Conservation (phyloP, 2,329 filamentous ascomycete species). For the Aspergillus luchuensis region DNA sequence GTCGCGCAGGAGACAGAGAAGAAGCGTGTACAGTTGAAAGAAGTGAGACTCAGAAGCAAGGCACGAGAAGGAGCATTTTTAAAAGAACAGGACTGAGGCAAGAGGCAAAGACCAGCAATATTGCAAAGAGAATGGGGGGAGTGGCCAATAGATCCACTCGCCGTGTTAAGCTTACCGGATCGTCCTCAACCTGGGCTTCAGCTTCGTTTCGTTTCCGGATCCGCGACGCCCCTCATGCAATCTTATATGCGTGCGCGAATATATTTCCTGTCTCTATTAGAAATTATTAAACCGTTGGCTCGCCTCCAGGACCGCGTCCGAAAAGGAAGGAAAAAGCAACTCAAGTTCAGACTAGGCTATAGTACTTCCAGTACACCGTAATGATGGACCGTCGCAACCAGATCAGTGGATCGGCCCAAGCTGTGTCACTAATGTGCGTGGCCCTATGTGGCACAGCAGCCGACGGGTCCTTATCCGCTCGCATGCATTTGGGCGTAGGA, state of each 20-base stretch:
- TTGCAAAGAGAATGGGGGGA: not conserved
- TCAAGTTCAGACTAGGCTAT: not conserved
- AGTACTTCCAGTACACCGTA: slow-evolving; percentile 11
- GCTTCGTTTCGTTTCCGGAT: slow-evolving; percentile 9
- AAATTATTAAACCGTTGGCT: not conserved
- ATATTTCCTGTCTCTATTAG: slow-evolving; percentile 1
- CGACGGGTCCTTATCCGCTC: slow-evolving; percentile 19
- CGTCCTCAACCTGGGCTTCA: slow-evolving; percentile 8
- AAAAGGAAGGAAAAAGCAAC: slow-evolving; percentile 12
- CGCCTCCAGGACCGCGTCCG: not conserved
- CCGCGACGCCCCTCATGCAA: slow-evolving; percentile 9
- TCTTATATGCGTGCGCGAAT: slow-evolving; percentile 14
- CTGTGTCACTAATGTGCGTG: slow-evolving; percentile 21
- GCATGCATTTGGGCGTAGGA: slow-evolving; percentile 19
- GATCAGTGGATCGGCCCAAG: slow-evolving; percentile 15
- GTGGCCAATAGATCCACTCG: slow-evolving; percentile 17
- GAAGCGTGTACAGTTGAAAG: slow-evolving; percentile 17
- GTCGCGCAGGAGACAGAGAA: slow-evolving; percentile 4
- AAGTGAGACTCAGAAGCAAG: slow-evolving; percentile 14
- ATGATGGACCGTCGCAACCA: slow-evolving; percentile 14
- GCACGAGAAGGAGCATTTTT: slow-evolving; percentile 17
- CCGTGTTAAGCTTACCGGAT: slow-evolving; percentile 16
- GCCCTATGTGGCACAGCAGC: slow-evolving; percentile 18
- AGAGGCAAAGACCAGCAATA: not conserved
- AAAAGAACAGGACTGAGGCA: slow-evolving; percentile 7